Base-by-base conservation (phyloP, 768 basidiomycete genomes). In the Mycena pura region DNA sequence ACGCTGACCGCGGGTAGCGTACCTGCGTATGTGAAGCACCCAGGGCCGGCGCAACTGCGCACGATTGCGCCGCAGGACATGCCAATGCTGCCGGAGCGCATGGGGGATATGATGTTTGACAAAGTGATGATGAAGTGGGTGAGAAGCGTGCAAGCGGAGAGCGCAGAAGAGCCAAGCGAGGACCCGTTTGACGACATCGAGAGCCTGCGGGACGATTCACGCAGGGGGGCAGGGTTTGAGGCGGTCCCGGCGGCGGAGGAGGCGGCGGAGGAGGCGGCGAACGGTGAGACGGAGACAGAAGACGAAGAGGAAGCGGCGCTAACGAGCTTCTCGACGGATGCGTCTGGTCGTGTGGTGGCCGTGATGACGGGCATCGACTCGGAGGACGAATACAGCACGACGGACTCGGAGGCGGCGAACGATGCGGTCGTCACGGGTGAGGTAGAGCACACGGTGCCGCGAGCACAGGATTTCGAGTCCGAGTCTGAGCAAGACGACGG, bases 121-220 rank as follows among this genome's bases (percentile, higher is more conserved):
- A 87, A 82, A 66, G 84, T 84, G 38, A 82, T 86, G 76, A 92
- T 93, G 90, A 86, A 84, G 66, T 96, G 95, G 95, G 87, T 93
- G 54, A 90, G 88, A 77, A 84, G 79, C 25, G 78, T 79, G 8
- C 69, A 74, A 22, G 72, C 72, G 5, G 71, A 73, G 4, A 70
- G 68, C 52, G 69, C 77, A 52, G 81, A 76, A 27, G 76, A 83
- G 39, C 80, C 83, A 40, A 92, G 91, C 62, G 92, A 93, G 66
- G 96, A 98, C 77, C 92, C 93, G 8, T 98, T 98, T 75, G 85
- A 86, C 29, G 95, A 95, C 67, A 90, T 98, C 53, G 95, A 96
- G 70, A 95, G 93, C 67, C 72, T 95, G 68, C 79, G 84, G 31
- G 90, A 91, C 55, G 90, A 90, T 56, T 81, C 84, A 22, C 75